phyloP scores from a whole-genome alignment of 2,329 filamentous ascomycete species.

The Trichophyton equinum region DNA sequence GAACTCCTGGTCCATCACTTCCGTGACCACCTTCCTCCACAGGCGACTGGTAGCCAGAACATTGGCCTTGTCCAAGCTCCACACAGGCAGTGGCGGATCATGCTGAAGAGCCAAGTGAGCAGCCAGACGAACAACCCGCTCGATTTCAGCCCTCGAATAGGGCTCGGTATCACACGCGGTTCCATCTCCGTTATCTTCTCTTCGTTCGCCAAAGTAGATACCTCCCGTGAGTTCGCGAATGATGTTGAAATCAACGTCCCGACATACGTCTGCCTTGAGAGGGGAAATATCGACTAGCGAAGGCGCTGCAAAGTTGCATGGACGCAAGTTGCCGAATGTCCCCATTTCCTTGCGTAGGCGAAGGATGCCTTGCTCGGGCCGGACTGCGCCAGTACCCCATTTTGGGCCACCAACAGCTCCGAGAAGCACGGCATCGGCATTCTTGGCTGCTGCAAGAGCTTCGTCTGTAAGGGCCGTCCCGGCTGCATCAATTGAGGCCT shows the following conservation, averaged over 20 bases:
- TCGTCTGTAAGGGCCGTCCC: conserved; percentile 69
- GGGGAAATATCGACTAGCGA: conserved; percentile 73
- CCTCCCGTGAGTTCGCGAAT: conserved; percentile 85
- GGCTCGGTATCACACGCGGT: conserved; percentile 73
- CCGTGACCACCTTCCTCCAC: conserved; percentile 76
- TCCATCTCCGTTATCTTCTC: conserved; percentile 59
- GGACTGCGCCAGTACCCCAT: conserved; percentile 83
- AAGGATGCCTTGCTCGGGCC: conserved; percentile 86
- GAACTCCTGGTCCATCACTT: conserved; percentile 80
- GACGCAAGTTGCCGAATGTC: conserved; percentile 89
- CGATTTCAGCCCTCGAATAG: conserved; percentile 73
- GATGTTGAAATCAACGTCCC: conserved; percentile 81
- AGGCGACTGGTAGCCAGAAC: conserved; percentile 80
- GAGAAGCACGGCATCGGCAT: conserved; percentile 78
- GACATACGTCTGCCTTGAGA: conserved; percentile 72
- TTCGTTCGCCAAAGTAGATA: conserved; percentile 88
- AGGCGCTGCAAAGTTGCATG: conserved; percentile 89
- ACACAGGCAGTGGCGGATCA: conserved; percentile 45
- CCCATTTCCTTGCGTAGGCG: conserved; percentile 83
- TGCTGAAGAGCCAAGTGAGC: conserved; percentile 62
- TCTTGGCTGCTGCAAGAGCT: conserved; percentile 69
- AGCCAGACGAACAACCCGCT: conserved; percentile 72
- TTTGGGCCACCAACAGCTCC: conserved; percentile 90
- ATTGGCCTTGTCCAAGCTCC: conserved; percentile 76
- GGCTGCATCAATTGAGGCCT: conserved; percentile 80